A percentile compares a stretch with the other conserved stretches of the same genome.
Evolutionary conservation across 192 early-diverging fungal species (phyloP).

Genomic region (Linnemannia elongata): DNA sequence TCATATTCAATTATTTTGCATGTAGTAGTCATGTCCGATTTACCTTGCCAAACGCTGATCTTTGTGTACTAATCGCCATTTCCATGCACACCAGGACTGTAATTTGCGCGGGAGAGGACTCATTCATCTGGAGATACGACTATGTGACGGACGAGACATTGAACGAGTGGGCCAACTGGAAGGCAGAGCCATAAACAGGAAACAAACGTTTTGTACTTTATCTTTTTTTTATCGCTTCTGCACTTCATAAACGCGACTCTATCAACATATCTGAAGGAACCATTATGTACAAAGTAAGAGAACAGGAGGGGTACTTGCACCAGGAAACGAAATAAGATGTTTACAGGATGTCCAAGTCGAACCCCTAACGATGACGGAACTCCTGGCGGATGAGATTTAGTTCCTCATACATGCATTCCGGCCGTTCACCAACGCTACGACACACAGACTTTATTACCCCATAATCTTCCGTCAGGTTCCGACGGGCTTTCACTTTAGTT

Average conservation of each 20-base stretch:
- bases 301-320: background rate
- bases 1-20: too few species aligned
- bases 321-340: too few species aligned
- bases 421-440: too few species aligned
- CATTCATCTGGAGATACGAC: constrained; percentile 88
- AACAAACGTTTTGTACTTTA: background rate
- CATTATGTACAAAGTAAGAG: background rate
- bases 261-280: background rate
- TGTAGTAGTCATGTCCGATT: too few species aligned
- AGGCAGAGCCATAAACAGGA: constrained; percentile 22
- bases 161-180: constrained; percentile 77
- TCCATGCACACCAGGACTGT: constrained; percentile 63
- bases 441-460: too few species aligned
- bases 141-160: constrained; percentile 82
- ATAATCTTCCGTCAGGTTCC: too few species aligned
- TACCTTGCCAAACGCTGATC: too few species aligned
- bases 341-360: background rate
- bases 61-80: too few species aligned
- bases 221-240: background rate
- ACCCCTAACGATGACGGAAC: background rate
- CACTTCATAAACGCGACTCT: background rate
- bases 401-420: too few species aligned
- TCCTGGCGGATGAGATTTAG: background rate
- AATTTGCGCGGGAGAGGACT: constrained; percentile 80
- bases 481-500: too few species aligned